Conservation (phyloP, 208 protist species). For the Trypanosoma melophagium region DNA sequence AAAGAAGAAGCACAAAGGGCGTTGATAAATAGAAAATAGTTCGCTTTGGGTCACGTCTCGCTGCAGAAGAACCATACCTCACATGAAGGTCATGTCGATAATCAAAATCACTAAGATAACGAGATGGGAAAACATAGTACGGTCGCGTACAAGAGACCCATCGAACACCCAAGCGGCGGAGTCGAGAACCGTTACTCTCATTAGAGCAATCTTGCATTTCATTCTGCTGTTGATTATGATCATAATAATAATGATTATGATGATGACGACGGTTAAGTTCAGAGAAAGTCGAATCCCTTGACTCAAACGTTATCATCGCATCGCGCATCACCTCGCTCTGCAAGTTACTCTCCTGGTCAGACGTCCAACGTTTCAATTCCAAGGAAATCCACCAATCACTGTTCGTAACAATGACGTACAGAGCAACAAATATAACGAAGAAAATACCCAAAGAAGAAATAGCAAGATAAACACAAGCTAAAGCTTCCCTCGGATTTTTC, state of each 20-base stretch:
- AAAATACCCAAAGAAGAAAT: constrained; percentile 21
- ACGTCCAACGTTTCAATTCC: constrained; percentile 8
- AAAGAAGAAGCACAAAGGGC: constrained; percentile 28
- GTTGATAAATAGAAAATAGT: constrained; percentile 18
- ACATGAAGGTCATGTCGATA: constrained; percentile 21
- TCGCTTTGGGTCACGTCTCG: constrained; percentile 6
- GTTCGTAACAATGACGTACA: constrained; percentile 20
- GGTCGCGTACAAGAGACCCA: constrained; percentile 25
- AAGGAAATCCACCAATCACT: constrained; percentile 20
- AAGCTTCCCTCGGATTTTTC: neutral
- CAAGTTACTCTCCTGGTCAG: neutral
- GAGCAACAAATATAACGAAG: constrained; percentile 13
- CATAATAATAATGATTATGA: no score
- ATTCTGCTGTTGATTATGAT: constrained; percentile 1
- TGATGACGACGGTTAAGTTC: no score
- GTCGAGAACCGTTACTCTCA: constrained; percentile 15
- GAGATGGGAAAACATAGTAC: constrained; percentile 20
- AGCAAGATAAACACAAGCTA: constrained; percentile 26
- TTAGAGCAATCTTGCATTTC: constrained; percentile 3
- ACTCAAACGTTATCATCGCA: neutral
- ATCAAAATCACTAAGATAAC: constrained; percentile 25
- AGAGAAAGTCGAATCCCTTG: neutral
- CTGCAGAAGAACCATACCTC: constrained; percentile 1
- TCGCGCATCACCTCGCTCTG: constrained; percentile 3
- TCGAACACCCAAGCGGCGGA: constrained; percentile 20